phyloP scores from a whole-genome alignment of 2,329 filamentous ascomycete genomes.

The Fusarium bactridioides region DNA sequence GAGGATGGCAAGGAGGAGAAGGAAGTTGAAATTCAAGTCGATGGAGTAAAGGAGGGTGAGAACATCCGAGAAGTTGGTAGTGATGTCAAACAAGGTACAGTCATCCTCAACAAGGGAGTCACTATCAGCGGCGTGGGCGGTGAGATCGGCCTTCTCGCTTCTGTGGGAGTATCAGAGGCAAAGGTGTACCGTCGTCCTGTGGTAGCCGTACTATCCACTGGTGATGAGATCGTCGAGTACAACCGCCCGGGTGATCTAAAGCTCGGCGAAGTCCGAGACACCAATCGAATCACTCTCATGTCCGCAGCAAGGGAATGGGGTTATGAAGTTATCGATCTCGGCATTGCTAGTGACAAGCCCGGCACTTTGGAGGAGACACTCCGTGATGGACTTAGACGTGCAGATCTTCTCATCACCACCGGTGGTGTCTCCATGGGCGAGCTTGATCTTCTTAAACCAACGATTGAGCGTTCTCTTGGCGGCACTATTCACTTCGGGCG shows the following conservation, averaged over 20 bases:
- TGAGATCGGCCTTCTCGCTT: constrained; percentile 88
- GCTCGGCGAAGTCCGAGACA: constrained; percentile 89
- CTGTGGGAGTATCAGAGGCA: constrained; percentile 78
- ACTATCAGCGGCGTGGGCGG: constrained; percentile 87
- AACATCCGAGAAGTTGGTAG: constrained; percentile 93
- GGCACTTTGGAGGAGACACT: constrained; percentile 79
- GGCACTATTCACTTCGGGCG: constrained; percentile 96
- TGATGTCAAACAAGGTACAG: constrained; percentile 75
- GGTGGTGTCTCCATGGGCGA: constrained; percentile 99
- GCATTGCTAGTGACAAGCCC: constrained; percentile 80
- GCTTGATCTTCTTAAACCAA: constrained; percentile 94
- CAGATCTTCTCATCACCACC: constrained; percentile 87
- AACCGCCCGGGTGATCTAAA: constrained; percentile 67
- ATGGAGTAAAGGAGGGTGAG: constrained; percentile 77
- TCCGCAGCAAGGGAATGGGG: constrained; percentile 78
- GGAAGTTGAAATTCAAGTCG: constrained; percentile 85
- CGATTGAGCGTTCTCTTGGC: constrained; percentile 86
- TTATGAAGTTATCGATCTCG: constrained; percentile 83
- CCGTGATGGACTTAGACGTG: constrained; percentile 74
- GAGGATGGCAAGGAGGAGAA: constrained; percentile 85
- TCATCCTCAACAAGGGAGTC: constrained; percentile 79
- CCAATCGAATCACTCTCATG: constrained; percentile 87
- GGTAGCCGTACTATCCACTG: constrained; percentile 89
- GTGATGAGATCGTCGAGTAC: constrained; percentile 89
- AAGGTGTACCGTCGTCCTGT: constrained; percentile 78